phyloP scores from a whole-genome alignment of 768 basidiomycete species.

The Suillus luteus region DNA sequence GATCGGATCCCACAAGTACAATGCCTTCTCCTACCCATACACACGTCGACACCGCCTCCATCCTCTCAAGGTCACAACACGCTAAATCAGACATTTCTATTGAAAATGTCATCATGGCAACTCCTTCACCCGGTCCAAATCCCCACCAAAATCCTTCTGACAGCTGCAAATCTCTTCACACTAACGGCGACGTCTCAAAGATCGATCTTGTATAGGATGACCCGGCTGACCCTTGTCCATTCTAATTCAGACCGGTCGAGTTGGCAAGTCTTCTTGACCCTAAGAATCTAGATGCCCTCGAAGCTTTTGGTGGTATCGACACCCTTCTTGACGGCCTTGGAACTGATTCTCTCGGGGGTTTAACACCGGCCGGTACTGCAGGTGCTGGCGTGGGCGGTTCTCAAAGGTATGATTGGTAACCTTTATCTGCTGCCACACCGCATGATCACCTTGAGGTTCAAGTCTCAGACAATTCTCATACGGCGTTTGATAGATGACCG shows the following conservation, averaged over 20 bases:
- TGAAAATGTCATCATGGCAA: slow-evolving; percentile 10
- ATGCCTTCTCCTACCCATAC: slow-evolving; percentile 40
- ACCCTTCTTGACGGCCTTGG: slow-evolving; percentile 75
- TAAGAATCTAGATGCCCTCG: slow-evolving; percentile 71
- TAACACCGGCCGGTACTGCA: slow-evolving; percentile 20
- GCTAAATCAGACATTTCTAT: slow-evolving; percentile 10
- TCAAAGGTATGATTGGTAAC: slow-evolving; percentile 34
- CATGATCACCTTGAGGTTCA: slow-evolving; percentile 18
- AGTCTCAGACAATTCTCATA: slow-evolving; percentile 15
- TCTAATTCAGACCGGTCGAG: slow-evolving; percentile 67
- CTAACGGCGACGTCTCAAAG: slow-evolving; percentile 21
- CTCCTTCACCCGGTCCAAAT: slow-evolving; percentile 11
- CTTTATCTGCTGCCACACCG: slow-evolving; percentile 22
- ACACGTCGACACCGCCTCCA: slow-evolving; percentile 41
- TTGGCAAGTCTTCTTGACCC: slow-evolving; percentile 91
- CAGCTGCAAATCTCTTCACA: slow-evolving; percentile 23
- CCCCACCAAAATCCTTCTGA: slow-evolving; percentile 5
- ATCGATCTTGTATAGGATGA: slow-evolving; percentile 40
- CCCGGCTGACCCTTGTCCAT: slow-evolving; percentile 64
- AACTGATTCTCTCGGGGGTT: slow-evolving; percentile 55
- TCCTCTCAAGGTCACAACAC: slow-evolving; percentile 26
- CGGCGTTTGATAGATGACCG: slow-evolving; percentile 61
- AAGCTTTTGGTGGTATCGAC: slow-evolving; percentile 71
- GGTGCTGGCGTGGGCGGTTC: slow-evolving; percentile 35
- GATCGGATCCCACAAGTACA: slow-evolving; percentile 36